Percentiles rank a stretch among this genome's conserved stretches.
These are phyloP conservation scores for Diphasiastrum complanatum DNA, from an alignment of 83 land plant genomes.

Conservation along the genomic window DNA sequence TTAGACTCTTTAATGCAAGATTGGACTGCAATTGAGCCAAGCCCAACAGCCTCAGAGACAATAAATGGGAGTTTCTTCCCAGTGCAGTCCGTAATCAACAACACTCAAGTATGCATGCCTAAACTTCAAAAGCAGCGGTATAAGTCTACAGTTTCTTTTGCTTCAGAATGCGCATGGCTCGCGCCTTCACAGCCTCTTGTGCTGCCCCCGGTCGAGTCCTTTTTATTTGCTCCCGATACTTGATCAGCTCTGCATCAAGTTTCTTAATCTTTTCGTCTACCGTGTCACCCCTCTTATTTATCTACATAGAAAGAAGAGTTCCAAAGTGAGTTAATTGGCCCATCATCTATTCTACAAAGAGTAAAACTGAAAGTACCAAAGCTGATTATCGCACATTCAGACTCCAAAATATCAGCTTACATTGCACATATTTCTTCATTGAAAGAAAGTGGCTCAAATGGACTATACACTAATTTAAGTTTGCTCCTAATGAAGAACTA, in stretches of 20 bases:
- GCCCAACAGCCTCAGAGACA: not conserved
- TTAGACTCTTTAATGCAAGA: too few species aligned
- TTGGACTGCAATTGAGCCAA: not conserved
- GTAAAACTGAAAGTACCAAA: too few species aligned
- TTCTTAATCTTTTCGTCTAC: conserved; percentile 27
- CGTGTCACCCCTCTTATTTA: conserved; percentile 20
- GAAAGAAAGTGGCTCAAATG: too few species aligned
- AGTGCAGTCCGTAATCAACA: not conserved
- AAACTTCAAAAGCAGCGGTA: conserved; percentile 3
- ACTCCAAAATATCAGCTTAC: too few species aligned
- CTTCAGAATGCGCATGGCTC: conserved; percentile 97
- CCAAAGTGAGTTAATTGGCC: too few species aligned
- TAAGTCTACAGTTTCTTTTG: conserved; percentile 75
- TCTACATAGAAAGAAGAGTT: conserved; percentile 15
- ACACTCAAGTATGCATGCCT: not conserved
- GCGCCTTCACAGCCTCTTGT: conserved; percentile 82
- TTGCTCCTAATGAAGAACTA: too few species aligned
- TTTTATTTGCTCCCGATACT: conserved; percentile 39
- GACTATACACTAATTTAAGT: too few species aligned
- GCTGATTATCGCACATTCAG: too few species aligned
- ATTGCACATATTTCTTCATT: too few species aligned
- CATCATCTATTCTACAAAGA: too few species aligned
- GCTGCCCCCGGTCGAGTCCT: conserved; percentile 43
- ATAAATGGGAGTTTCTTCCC: not conserved
- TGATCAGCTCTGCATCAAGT: conserved; percentile 24